Percentiles rank a stretch among this genome's conserved stretches.
Conservation (phyloP, 495 filamentous ascomycete species). For the Penicillium parvum region DNA sequence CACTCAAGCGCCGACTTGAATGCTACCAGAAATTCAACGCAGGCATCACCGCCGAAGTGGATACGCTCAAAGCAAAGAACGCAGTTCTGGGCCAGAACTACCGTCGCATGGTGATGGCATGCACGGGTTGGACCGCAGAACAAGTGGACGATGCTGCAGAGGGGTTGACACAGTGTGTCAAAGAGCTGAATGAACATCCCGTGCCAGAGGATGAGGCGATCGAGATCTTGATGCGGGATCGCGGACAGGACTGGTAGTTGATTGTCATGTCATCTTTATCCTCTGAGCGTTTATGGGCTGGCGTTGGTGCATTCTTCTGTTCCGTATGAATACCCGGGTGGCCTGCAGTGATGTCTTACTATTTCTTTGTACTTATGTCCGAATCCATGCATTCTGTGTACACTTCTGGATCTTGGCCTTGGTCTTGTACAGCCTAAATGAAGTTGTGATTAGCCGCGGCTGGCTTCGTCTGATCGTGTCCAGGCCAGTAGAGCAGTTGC, state of each 20-base stretch:
- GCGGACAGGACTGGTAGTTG: slow-evolving; percentile 45
- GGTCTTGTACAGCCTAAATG: slow-evolving; percentile 13
- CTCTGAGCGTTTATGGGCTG: slow-evolving; percentile 20
- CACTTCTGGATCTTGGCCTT: not conserved
- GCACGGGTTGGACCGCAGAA: slow-evolving; percentile 43
- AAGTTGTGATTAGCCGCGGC: slow-evolving; percentile 7
- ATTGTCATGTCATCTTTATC: slow-evolving; percentile 3
- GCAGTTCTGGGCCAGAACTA: slow-evolving; percentile 45
- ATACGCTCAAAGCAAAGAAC: slow-evolving; percentile 40
- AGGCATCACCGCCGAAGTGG: slow-evolving; percentile 35
- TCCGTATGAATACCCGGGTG: slow-evolving; percentile 26
- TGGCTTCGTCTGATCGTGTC: not conserved
- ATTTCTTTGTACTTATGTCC: slow-evolving; percentile 17
- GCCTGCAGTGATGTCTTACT: slow-evolving; percentile 14
- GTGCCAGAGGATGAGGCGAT: slow-evolving; percentile 46
- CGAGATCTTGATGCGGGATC: slow-evolving; percentile 47
- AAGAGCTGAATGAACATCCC: slow-evolving; percentile 46
- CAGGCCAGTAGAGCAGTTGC: not conserved
- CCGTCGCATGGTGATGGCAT: slow-evolving; percentile 48
- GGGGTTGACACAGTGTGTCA: slow-evolving; percentile 43
- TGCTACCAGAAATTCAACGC: slow-evolving; percentile 35
- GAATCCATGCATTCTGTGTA: slow-evolving; percentile 1
- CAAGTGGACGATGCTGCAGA: slow-evolving; percentile 47
- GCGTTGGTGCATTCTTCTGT: slow-evolving; percentile 21
- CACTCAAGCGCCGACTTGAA: slow-evolving; percentile 25